Evolutionary conservation across 768 basidiomycete genomes (phyloP).

Genomic region (Pholiota microspora): DNA sequence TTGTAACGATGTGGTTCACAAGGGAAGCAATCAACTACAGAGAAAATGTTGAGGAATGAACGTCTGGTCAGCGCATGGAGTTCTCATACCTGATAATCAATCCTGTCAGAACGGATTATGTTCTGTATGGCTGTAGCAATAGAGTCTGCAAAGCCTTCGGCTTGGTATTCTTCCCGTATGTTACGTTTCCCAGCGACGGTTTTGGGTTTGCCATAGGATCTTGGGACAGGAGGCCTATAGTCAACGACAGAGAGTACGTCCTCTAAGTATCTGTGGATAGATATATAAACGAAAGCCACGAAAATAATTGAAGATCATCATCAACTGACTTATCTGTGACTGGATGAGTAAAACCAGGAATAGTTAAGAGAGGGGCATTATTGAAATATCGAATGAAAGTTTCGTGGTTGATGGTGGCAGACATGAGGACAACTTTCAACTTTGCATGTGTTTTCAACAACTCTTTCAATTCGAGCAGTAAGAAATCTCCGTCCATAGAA

Average conservation of each 20-base stretch:
- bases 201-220: conserved; percentile 36
- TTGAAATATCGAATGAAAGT: conserved; percentile 82
- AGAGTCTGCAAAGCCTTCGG: conserved; percentile 51
- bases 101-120: conserved; percentile 56
- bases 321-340: conserved; percentile 68
- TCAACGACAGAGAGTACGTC: conserved; percentile 61
- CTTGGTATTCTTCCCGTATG: conserved; percentile 46
- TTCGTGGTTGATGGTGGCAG: conserved; percentile 91
- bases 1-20: conserved; percentile 59
- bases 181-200: conserved; percentile 38
- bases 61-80: background rate
- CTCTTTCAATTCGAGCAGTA: conserved; percentile 81
- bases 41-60: background rate
- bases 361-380: conserved; percentile 75
- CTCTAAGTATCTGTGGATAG: conserved; percentile 68
- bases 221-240: conserved; percentile 46
- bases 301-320: background rate
- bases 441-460: conserved; percentile 59
- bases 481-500: conserved; percentile 86
- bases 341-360: conserved; percentile 81
- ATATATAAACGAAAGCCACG: background rate
- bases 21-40: conserved; percentile 63
- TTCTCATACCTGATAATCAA: conserved; percentile 68
- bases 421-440: conserved; percentile 88
- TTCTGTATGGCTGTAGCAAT: conserved; percentile 55